These are phyloP conservation scores for Rhodotorula kratochvilovae DNA, from an alignment of 768 basidiomycete species.

Conservation along the genomic window DNA sequence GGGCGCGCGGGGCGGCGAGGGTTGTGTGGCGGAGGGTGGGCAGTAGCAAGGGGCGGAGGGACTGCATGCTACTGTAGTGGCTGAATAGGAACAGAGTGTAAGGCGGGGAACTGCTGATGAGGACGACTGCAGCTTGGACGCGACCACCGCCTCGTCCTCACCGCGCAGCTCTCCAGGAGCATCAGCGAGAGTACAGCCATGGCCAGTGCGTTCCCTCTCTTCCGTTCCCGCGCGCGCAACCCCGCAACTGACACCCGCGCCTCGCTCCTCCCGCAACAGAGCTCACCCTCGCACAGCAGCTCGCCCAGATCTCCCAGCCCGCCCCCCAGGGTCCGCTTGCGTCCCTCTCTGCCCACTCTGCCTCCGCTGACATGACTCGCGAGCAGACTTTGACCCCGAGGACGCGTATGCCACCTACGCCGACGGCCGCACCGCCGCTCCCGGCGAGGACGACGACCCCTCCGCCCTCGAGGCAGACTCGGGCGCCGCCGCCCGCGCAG, in stretches of 20 bases:
- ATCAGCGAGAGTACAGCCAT: background rate
- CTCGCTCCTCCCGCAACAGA: slow-evolving; percentile 15
- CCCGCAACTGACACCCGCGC: background rate
- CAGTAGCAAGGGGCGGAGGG: background rate
- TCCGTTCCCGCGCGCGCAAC: background rate
- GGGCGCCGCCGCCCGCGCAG: slow-evolving; percentile 55
- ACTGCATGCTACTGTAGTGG: too few species aligned
- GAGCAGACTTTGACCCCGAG: slow-evolving; percentile 70
- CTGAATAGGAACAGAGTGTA: too few species aligned
- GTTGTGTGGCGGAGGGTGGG: too few species aligned
- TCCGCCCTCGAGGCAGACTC: background rate
- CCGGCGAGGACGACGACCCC: slow-evolving; percentile 26
- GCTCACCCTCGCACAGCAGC: slow-evolving; percentile 59
- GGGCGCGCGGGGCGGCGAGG: too few species aligned
- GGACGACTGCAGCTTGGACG: too few species aligned
- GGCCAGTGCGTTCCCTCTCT: background rate
- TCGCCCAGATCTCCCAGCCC: slow-evolving; percentile 70
- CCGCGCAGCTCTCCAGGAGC: too few species aligned
- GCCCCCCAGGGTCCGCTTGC: slow-evolving; percentile 59
- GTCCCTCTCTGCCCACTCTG: slow-evolving; percentile 6
- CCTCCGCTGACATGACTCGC: background rate
- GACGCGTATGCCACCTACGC: slow-evolving; percentile 55
- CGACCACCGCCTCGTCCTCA: too few species aligned
- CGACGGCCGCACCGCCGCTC: slow-evolving; percentile 49
- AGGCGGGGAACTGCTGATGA: too few species aligned